phyloP scores from a whole-genome alignment of 2,329 filamentous ascomycete genomes.

The Cladosporium colombiae region DNA sequence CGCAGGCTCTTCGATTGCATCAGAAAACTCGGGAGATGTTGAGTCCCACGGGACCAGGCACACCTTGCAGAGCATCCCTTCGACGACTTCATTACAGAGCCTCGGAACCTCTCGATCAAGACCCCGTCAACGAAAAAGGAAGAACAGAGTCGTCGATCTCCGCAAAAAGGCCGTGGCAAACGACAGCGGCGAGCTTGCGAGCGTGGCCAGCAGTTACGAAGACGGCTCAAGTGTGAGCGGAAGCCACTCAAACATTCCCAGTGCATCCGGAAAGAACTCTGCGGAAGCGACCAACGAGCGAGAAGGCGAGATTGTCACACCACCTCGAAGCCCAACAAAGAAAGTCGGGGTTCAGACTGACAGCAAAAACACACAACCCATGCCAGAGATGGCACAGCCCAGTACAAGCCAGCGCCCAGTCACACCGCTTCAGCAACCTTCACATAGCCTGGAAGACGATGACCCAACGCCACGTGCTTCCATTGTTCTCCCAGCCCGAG shows the following conservation, averaged over 20 bases:
- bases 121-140: conserved; percentile 71
- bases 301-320: conserved; percentile 46
- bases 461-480: conserved; percentile 23
- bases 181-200: conserved; percentile 44
- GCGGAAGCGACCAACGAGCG: conserved; percentile 31
- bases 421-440: conserved; percentile 22
- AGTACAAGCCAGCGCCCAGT: conserved; percentile 21
- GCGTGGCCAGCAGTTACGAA: conserved; percentile 50
- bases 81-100: conserved; percentile 51
- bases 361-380: conserved; percentile 9
- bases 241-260: conserved; percentile 50
- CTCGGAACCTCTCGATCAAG: conserved; percentile 63
- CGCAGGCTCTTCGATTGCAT: conserved; percentile 42
- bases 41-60: conserved; percentile 68
- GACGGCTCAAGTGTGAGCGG: conserved; percentile 35
- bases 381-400: background rate
- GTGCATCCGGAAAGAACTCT: conserved; percentile 61
- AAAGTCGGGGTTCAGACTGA: conserved; percentile 35
- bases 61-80: conserved; percentile 63
- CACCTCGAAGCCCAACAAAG: conserved; percentile 50
- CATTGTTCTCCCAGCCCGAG: background rate
- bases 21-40: conserved; percentile 64
- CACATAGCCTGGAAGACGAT: conserved; percentile 12
- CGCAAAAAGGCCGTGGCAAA: conserved; percentile 59
- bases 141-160: conserved; percentile 79